phyloP scores from a whole-genome alignment of 2,329 filamentous ascomycete species.

The Mariannaea elegans region DNA sequence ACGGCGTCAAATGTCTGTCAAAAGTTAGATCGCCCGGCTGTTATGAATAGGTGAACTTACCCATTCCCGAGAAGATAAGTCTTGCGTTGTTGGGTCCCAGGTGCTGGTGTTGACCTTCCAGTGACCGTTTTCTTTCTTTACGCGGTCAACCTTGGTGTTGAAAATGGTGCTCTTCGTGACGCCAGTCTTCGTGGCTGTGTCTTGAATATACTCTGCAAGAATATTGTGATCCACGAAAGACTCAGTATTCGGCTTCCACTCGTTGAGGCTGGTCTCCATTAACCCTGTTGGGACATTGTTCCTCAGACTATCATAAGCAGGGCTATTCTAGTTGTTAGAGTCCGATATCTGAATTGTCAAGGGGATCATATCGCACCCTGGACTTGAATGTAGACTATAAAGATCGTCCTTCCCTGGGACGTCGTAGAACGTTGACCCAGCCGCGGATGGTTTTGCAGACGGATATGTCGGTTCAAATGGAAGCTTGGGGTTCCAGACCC shows the following conservation, averaged over 20 bases:
- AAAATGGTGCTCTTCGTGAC: conserved; percentile 60
- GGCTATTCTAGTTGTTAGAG: background rate
- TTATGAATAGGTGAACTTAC: conserved; percentile 18
- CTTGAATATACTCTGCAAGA: conserved; percentile 68
- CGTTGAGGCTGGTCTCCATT: background rate
- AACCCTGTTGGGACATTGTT: conserved; percentile 4
- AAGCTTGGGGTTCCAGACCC: background rate
- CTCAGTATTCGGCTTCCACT: background rate
- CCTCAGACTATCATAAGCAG: background rate
- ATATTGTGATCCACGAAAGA: conserved; percentile 58
- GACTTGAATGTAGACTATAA: background rate
- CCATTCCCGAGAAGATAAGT: conserved; percentile 38
- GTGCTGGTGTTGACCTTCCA: conserved; percentile 62
- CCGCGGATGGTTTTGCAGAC: background rate
- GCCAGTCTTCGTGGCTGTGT: conserved; percentile 58
- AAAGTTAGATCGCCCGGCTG: background rate
- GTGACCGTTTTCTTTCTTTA: conserved; percentile 51
- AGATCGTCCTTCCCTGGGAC: background rate
- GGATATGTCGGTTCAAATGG: background rate
- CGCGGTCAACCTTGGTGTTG: conserved; percentile 63
- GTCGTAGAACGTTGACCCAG: background rate
- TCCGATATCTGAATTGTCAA: background rate
- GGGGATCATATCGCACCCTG: background rate
- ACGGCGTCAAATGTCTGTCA: conserved; percentile 65
- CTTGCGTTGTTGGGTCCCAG: conserved; percentile 41